These are phyloP conservation scores for Erigeron canadensis DNA, from an alignment of 129 eudicot species.

Conservation along the genomic window DNA sequence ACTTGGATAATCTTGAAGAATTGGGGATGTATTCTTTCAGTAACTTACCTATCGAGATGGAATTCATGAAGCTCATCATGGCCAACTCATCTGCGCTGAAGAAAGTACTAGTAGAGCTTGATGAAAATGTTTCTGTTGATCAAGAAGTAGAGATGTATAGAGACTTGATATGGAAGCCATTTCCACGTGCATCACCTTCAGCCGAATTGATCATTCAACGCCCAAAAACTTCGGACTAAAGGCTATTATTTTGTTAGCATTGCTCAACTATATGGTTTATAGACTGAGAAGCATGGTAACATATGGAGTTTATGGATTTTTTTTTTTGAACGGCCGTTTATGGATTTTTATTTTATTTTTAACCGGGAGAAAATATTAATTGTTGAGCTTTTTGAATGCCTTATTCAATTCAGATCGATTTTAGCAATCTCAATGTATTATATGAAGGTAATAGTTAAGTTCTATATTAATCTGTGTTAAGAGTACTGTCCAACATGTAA, in stretches of 20 bases:
- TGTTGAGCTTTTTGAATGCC: no score
- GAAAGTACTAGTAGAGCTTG: not conserved
- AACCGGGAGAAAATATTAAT: no score
- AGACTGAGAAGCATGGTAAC: not conserved
- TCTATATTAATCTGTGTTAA: no score
- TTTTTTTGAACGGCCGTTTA: no score
- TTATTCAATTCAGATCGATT: no score
- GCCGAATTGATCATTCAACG: constrained; percentile 1
- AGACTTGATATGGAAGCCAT: not conserved
- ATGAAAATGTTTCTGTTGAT: not conserved
- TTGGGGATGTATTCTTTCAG: not conserved
- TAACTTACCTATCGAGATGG: not conserved
- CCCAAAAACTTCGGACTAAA: not conserved
- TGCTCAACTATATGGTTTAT: no score
- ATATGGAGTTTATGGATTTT: not conserved
- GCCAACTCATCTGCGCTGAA: not conserved
- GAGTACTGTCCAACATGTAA: no score
- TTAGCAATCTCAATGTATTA: no score
- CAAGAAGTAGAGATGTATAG: not conserved
- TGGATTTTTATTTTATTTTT: no score
- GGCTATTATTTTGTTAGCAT: not conserved
- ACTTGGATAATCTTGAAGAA: not conserved
- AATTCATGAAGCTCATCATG: constrained; percentile 7
- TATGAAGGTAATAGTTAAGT: no score
- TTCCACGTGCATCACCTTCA: not conserved